These are phyloP conservation scores for Amaranthus cruentus DNA, from an alignment of 148 eudicot genomes.

Conservation along the genomic window DNA sequence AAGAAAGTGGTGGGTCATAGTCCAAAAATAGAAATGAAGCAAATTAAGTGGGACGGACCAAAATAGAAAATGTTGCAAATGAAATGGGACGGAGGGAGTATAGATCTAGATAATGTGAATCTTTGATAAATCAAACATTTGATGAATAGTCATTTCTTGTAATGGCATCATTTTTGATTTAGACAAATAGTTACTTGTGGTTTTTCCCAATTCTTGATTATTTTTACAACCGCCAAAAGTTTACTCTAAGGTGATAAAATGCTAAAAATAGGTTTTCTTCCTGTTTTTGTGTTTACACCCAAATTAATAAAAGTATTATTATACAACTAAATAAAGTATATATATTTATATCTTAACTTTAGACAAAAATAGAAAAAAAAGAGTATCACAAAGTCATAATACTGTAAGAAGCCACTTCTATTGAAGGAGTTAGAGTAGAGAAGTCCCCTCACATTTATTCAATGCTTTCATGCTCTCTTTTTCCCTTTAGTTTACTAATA, in stretches of 20 bases:
- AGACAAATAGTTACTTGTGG: not conserved
- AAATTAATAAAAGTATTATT: too few species aligned
- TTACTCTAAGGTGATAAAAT: slow-evolving; percentile 10
- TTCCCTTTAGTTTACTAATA: not conserved
- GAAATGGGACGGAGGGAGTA: too few species aligned
- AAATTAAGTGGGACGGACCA: too few species aligned
- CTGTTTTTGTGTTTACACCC: slow-evolving; percentile 18
- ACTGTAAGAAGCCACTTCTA: slow-evolving; percentile 22
- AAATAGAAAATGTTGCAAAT: too few species aligned
- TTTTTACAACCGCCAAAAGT: not conserved
- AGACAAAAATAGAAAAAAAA: slow-evolving; percentile 12
- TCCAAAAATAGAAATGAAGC: too few species aligned
- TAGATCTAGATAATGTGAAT: too few species aligned
- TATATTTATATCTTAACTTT: slow-evolving; percentile 7
- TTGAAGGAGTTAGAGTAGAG: slow-evolving; percentile 23
- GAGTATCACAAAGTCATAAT: slow-evolving; percentile 20
- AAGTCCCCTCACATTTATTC: slow-evolving; percentile 13
- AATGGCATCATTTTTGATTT: not conserved
- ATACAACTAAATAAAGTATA: too few species aligned
- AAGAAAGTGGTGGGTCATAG: too few species aligned
- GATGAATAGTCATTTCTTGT: not conserved
- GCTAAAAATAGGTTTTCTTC: slow-evolving; percentile 20
- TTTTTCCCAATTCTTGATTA: not conserved
- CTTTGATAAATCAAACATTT: not conserved
- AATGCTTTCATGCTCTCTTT: not conserved